Base-by-base conservation (phyloP, 1,284 basidiomycete genomes). In the Tilletia horrida region DNA sequence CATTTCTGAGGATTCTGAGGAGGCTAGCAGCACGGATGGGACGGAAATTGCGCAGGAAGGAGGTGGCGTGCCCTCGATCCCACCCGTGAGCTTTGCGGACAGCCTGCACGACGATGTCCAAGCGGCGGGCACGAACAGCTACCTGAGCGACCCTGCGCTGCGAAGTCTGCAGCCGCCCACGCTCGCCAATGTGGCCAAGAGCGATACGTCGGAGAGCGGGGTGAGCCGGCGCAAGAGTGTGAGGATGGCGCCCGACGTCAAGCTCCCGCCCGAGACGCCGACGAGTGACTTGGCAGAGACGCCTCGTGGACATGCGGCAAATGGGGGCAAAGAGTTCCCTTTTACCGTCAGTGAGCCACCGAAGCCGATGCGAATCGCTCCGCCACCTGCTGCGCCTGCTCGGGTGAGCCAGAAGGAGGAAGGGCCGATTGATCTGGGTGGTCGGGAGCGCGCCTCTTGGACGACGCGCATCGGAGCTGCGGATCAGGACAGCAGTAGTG, bases 241-340 rank as follows among this genome's bases (percentile, higher is more conserved):
- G n/a, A 71, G 79, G 18, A 73, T 81, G 69, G 77, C 77, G 23
- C 77, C 77, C 8, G 77, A 78, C 57, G 66, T 67, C 63, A 79
- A 79, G 73, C 69, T 77, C 1, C 72, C 76, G 16, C 73, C 77
- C 9, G 77, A 79, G 44, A 76, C 78, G 42, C 74, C 75, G 0
- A 70, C 71, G 25, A 59, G 55, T 27, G 14, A 25, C 27, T 40
- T 11, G 35, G 27, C 27, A 27, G 50, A 52, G 21, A 25, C 50
- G 6, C 50, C 50, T 4, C n/a, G 16, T 14, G 50, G 50, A 3
- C 64, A 57, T 59, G 66, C 35, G 21, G 73, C 71, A 18, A 69
- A 68, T 3, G 65, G 67, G 3, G 73, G 73, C 9, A 70, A 63
- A 50, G 71, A 75, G 31, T 63, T 73, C 45, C 55, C 47, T 16